Conservation (phyloP, 1,284 basidiomycete genomes). For the Mycosarcoma mackinlayi region DNA sequence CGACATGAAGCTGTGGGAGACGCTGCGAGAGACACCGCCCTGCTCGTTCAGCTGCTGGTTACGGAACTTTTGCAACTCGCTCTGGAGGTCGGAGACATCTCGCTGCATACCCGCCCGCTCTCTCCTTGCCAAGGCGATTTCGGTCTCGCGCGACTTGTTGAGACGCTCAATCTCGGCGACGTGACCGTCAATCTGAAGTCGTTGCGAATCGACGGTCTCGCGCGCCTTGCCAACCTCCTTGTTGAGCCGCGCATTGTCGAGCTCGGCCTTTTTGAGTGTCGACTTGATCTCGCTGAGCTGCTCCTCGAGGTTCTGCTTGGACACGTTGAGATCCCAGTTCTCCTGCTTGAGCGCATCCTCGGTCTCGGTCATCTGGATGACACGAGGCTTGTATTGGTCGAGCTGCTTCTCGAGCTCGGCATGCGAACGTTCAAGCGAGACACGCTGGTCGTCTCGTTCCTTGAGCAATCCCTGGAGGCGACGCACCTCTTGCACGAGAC, state of each 20-base stretch:
- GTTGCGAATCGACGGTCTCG: conserved; percentile 83
- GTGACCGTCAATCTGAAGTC: conserved; percentile 84
- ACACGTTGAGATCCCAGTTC: conserved; percentile 97
- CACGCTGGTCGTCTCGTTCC: conserved; percentile 57
- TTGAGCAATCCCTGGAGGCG: conserved; percentile 55
- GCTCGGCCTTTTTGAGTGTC: conserved; percentile 78
- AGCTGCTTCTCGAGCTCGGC: conserved; percentile 59
- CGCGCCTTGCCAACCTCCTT: conserved; percentile 79
- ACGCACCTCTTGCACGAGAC: conserved; percentile 58
- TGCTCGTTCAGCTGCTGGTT: conserved; percentile 43
- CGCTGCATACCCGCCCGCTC: conserved; percentile 86
- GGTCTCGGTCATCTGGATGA: conserved; percentile 56
- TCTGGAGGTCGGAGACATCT: conserved; percentile 90
- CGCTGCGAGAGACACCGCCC: conserved; percentile 40
- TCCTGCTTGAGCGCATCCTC: conserved; percentile 87
- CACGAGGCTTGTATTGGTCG: conserved; percentile 58
- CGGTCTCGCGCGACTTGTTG: conserved; percentile 88
- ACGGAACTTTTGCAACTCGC: conserved; percentile 72
- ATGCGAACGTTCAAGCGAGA: conserved; percentile 39
- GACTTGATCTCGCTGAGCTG: conserved; percentile 78
- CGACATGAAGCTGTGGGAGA: conserved; percentile 53
- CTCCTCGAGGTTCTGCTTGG: conserved; percentile 84
- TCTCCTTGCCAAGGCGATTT: conserved; percentile 88
- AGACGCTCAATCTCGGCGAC: conserved; percentile 77
- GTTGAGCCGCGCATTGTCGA: conserved; percentile 83